Base-by-base conservation (phyloP, 1,284 basidiomycete genomes). In the Leccinum fuscescens region DNA sequence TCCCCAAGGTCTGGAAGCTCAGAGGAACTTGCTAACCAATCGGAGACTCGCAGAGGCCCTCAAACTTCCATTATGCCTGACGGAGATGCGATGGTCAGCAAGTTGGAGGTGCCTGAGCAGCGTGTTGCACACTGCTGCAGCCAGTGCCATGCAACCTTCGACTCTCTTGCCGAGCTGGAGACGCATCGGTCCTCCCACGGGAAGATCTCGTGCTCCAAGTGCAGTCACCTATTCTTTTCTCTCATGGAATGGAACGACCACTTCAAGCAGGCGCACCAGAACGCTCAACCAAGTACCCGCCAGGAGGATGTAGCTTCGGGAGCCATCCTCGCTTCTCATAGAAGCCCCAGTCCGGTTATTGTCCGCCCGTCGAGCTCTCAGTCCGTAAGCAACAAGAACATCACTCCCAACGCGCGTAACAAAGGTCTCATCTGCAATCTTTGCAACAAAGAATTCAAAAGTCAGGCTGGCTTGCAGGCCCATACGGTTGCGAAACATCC, bases 211-310 rank as follows among this genome's bases (percentile, higher is more conserved):
- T 72, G 71, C 51, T 65, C 68, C n/a, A 73, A 69, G 51, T 72
- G 71, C 58, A 54, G 33, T 46, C 17, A 62, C 27, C 14, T 58
- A 3, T 72, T 53, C 14, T 46, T 67, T 44, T 69, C 71, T 24
- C 62, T 73, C 31, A 0, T 63, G 20, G 74, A 72, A 42, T 71
- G 73, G 65, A 72, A 73, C 20, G 4, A 60, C 31, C 74, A 72
- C 50, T 68, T 66, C 57, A 69, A 67, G 42, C 54, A 55, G 50
- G 56, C 50, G 15, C 71, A 72, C 27, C 61, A 59, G 31, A 59
- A 44, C 6, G 8, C 58, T 44, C 61, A 61, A 14, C 55, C 51
- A 3, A 50, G 31, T 31, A 24, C 3, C 42, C 62, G 22, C 56
- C 67, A 60, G 17, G 44, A 56, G 22, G 62, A 58, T 17, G 14